Conservation (phyloP, 2,329 filamentous ascomycete species). For the Lomentospora prolificans region DNA sequence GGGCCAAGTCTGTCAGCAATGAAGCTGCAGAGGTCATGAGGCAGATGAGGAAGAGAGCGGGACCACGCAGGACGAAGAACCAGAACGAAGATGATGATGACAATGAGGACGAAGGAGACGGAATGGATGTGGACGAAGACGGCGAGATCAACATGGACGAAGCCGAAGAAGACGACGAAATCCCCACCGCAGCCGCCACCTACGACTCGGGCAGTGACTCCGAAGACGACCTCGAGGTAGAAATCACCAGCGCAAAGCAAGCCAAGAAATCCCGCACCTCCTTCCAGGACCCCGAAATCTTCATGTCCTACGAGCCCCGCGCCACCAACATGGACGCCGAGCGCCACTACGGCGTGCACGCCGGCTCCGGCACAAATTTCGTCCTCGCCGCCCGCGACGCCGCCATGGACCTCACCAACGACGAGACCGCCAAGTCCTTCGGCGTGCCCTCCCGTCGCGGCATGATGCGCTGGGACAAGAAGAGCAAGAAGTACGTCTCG, state of each 20-base stretch:
- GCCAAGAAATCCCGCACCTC: slow-evolving; percentile 46
- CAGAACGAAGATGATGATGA: slow-evolving; percentile 21
- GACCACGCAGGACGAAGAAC: slow-evolving; percentile 38
- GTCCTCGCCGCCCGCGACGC: slow-evolving; percentile 76
- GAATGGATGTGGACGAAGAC: slow-evolving; percentile 11
- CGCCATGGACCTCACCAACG: slow-evolving; percentile 86
- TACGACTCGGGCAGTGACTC: slow-evolving; percentile 41
- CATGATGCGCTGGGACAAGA: slow-evolving; percentile 88
- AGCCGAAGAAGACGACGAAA: no score
- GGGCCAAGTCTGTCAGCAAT: slow-evolving; percentile 49
- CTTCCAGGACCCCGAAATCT: slow-evolving; percentile 79
- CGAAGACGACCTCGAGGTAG: slow-evolving; percentile 60
- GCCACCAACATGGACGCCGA: slow-evolving; percentile 76
- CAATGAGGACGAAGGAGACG: slow-evolving; percentile 23
- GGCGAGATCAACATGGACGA: no score
- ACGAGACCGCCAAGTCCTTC: slow-evolving; percentile 73
- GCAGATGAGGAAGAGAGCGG: slow-evolving; percentile 59
- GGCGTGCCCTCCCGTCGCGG: slow-evolving; percentile 60
- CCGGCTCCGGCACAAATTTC: slow-evolving; percentile 64
- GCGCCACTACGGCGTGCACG: slow-evolving; percentile 85
- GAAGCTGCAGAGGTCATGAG: slow-evolving; percentile 70
- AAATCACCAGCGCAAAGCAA: slow-evolving; percentile 51
- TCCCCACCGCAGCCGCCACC: slow-evolving; percentile 24
- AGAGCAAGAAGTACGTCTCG: slow-evolving; percentile 88
- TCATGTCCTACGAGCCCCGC: slow-evolving; percentile 91